These are phyloP conservation scores for Calonectria naviculata DNA, from an alignment of 2,329 filamentous ascomycete genomes.

Conservation along the genomic window DNA sequence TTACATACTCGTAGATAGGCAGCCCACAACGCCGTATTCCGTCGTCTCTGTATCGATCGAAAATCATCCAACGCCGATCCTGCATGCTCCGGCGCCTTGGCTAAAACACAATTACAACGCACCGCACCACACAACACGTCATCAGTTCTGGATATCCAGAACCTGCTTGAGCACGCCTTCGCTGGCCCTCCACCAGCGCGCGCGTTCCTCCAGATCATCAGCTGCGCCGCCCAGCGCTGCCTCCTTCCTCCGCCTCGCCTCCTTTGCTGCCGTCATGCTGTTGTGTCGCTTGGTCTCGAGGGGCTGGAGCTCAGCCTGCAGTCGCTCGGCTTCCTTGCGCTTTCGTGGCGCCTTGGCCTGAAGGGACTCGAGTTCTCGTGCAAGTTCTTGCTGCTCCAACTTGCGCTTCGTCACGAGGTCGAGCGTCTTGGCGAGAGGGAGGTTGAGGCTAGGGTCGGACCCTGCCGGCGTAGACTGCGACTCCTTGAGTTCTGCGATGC, in stretches of 20 bases:
- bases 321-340: conserved; percentile 72
- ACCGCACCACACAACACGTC: not conserved
- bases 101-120: conserved; percentile 6
- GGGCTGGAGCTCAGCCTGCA: conserved; percentile 75
- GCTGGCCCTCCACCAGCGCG: conserved; percentile 79
- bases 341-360: conserved; percentile 73
- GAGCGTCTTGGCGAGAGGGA: conserved; percentile 69
- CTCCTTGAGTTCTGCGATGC: conserved; percentile 57
- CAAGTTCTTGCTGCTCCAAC: conserved; percentile 64
- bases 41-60: not conserved
- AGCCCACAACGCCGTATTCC: conserved; percentile 29
- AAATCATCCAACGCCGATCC: conserved; percentile 25
- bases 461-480: conserved; percentile 47
- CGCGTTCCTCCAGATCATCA: conserved; percentile 81
- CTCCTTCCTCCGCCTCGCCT: conserved; percentile 77
- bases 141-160: conserved; percentile 65
- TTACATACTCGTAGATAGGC: not conserved
- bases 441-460: conserved; percentile 58
- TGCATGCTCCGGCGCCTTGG: not conserved
- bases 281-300: conserved; percentile 75
- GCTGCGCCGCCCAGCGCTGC: conserved; percentile 72
- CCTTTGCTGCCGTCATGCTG: conserved; percentile 74
- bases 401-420: conserved; percentile 63
- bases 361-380: conserved; percentile 72
- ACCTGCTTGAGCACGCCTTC: conserved; percentile 72